Base-by-base conservation (phyloP, 2,329 filamentous ascomycete species). In the Furcasterigmium furcatum region DNA sequence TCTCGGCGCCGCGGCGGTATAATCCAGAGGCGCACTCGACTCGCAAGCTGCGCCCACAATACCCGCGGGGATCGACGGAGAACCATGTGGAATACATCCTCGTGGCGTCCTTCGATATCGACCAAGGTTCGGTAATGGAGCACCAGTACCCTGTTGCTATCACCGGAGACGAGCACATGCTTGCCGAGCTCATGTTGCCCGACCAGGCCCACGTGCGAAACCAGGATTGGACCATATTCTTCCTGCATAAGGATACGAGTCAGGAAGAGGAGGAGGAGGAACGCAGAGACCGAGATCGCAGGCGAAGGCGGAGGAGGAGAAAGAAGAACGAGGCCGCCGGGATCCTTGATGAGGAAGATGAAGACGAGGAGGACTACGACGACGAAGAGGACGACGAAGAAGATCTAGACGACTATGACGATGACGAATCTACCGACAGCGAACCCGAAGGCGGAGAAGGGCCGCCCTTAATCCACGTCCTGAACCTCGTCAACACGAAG, bases 181-280 rank as follows among this genome's bases (percentile, higher is more conserved):
- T 99, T 60, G 94, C 94, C 7, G 94, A 99, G 72, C 80, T 99
- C 59, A 99, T 99, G 94, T 73, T 99, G 63, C 94, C 94, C 0
- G 94, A 99, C 66, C 92, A 97, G 67, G 91, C 92, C 19, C 94
- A 99, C 68, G 84, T 94, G 50, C 82, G 94, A 32, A 92, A 88
- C 60, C 91, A 97, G 68, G 94, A 99, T 65, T 99, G 94, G 94
- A 99, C 94, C 35, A 96, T 97, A 45, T 99, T 99, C 72, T 99
- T 99, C 63, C 66, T 99, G 46, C 94, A 99, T 71, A 97, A 97
- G 65, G 94, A 99, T 64, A 88, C 85, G 4, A 91, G 83, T 49
- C 83, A 86, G 42, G 85, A 88, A 48, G 88, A 92, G 46, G 91
- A 95, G 49, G 87, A 91, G 24, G 80, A 84, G 46, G 86, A 89